phyloP scores from a whole-genome alignment of 805 yeast genomes.

The Yamadazyma endophytica region DNA sequence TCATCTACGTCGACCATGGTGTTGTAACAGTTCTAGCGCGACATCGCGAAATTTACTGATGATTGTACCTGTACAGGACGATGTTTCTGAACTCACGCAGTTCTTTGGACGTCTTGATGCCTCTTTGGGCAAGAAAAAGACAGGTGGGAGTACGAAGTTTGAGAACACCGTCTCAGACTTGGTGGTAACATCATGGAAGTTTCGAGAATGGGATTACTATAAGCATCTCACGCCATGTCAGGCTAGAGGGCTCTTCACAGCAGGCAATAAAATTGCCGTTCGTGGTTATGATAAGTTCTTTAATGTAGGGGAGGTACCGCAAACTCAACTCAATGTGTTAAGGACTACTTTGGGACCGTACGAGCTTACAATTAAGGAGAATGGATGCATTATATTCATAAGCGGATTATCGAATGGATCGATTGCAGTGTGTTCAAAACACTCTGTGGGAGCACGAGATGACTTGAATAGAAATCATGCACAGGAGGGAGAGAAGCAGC shows the following conservation, averaged over 20 bases:
- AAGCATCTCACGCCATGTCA: constrained; percentile 59
- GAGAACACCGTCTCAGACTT: constrained; percentile 3
- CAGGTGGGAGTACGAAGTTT: constrained; percentile 19
- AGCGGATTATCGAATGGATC: constrained; percentile 75
- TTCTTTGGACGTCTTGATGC: constrained; percentile 17
- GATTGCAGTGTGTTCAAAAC: constrained; percentile 84
- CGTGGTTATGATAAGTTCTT: constrained; percentile 96
- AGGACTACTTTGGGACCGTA: constrained; percentile 66
- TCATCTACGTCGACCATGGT: constrained; percentile 60
- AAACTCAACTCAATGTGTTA: constrained; percentile 50
- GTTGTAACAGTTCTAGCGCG: too few species aligned
- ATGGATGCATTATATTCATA: constrained; percentile 87
- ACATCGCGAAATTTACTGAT: too few species aligned
- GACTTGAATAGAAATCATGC: constrained; percentile 68
- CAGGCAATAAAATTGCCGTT: constrained; percentile 50
- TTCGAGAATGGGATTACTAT: constrained; percentile 85
- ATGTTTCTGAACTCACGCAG: constrained; percentile 14
- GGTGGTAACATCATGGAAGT: constrained; percentile 58
- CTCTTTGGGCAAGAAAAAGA: constrained; percentile 12
- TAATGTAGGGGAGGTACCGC: constrained; percentile 63
- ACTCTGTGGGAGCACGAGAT: constrained; percentile 69
- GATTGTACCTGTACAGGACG: too few species aligned
- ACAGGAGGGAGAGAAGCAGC: constrained; percentile 56
- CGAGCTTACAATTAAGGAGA: constrained; percentile 77
- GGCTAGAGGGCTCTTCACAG: constrained; percentile 81